phyloP scores from a whole-genome alignment of 2,329 filamentous ascomycete species.

The Coniochaeta sp. region DNA sequence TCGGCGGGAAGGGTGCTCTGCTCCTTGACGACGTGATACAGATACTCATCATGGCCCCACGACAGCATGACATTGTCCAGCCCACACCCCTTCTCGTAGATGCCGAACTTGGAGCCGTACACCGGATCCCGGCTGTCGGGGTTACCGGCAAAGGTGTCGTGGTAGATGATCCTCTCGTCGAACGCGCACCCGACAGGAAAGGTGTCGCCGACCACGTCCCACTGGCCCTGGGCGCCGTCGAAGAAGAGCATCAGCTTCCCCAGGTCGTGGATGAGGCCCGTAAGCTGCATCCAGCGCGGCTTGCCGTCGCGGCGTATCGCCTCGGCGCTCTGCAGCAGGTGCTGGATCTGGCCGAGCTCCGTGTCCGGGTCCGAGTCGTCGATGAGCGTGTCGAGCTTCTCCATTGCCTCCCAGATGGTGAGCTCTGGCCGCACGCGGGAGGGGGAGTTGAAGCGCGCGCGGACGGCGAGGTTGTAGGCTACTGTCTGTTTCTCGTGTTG shows the following conservation, averaged over 20 bases:
- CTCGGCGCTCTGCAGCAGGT: constrained; percentile 82
- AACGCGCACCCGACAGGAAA: constrained; percentile 72
- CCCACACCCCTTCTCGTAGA: constrained; percentile 72
- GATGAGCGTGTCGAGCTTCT: constrained; percentile 83
- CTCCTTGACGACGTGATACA: constrained; percentile 78
- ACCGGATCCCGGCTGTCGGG: constrained; percentile 63
- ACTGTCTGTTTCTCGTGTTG: constrained; percentile 65
- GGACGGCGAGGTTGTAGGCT: constrained; percentile 74
- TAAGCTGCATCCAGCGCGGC: constrained; percentile 72
- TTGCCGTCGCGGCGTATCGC: constrained; percentile 78
- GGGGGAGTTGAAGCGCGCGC: constrained; percentile 59
- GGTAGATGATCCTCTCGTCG: constrained; percentile 70
- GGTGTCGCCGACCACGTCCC: constrained; percentile 84
- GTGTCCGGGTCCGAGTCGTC: constrained; percentile 89
- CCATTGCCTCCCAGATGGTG: constrained; percentile 84
- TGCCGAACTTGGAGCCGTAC: constrained; percentile 69
- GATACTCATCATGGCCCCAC: constrained; percentile 83
- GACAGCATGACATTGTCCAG: constrained; percentile 81
- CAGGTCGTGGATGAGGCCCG: constrained; percentile 68
- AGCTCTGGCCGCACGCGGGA: constrained; percentile 60
- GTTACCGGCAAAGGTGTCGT: constrained; percentile 67
- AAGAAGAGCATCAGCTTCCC: constrained; percentile 68
- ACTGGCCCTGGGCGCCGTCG: constrained; percentile 73
- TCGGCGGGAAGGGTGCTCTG: constrained; percentile 72
- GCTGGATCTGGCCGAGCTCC: constrained; percentile 76